These are phyloP conservation scores for Fonsecaea multimorphosa DNA, from an alignment of 2,329 filamentous ascomycete genomes.

Conservation along the genomic window DNA sequence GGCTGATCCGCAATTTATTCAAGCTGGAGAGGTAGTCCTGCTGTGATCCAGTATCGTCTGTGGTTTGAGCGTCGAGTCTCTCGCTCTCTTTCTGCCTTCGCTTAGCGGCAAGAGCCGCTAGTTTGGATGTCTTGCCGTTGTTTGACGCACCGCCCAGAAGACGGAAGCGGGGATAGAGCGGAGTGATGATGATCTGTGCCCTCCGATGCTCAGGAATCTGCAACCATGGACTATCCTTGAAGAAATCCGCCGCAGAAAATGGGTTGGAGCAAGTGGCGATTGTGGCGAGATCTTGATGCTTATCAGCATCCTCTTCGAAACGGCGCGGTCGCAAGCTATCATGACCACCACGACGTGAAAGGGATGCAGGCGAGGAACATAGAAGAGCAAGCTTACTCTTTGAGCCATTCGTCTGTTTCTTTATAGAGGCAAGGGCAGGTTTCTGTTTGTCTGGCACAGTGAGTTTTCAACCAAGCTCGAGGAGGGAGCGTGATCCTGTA, in stretches of 20 bases:
- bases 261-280: slow-evolving; percentile 37
- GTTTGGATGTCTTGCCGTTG: slow-evolving; percentile 78
- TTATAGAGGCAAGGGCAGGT: slow-evolving; percentile 18
- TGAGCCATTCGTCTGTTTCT: slow-evolving; percentile 20
- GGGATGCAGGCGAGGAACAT: slow-evolving; percentile 14
- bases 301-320: slow-evolving; percentile 30
- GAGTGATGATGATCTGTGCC: slow-evolving; percentile 67
- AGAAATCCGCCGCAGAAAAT: slow-evolving; percentile 67
- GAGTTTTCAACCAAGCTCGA: slow-evolving; percentile 6
- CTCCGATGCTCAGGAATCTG: slow-evolving; percentile 70
- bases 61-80: slow-evolving; percentile 9
- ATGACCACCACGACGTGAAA: slow-evolving; percentile 34
- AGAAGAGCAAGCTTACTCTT: slow-evolving; percentile 32
- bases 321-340: slow-evolving; percentile 24
- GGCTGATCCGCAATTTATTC: slow-evolving; percentile 40
- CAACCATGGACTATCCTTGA: slow-evolving; percentile 85
- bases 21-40: slow-evolving; percentile 36
- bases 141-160: slow-evolving; percentile 78
- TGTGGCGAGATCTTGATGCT: slow-evolving; percentile 26
- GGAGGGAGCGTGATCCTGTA: slow-evolving; percentile 44
- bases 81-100: slow-evolving; percentile 74
- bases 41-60: slow-evolving; percentile 5
- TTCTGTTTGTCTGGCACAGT: slow-evolving; percentile 35
- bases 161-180: slow-evolving; percentile 65
- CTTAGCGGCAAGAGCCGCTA: slow-evolving; percentile 86